phyloP scores from a whole-genome alignment of 768 basidiomycete species.

The Chalciporus pseudorubinellus region DNA sequence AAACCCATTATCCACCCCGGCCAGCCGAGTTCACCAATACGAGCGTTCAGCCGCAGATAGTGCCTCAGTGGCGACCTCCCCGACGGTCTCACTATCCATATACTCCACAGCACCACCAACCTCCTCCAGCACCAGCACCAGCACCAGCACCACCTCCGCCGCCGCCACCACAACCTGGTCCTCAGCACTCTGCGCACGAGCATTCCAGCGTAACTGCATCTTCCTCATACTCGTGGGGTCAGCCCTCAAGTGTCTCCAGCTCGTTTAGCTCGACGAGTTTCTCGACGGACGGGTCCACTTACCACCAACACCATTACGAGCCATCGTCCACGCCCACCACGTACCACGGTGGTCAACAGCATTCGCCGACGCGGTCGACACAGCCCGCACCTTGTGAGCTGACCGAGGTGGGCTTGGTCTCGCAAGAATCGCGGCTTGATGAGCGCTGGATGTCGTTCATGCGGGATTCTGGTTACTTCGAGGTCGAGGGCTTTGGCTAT shows the following conservation, averaged over 20 bases:
- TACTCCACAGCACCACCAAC: slow-evolving; percentile 14
- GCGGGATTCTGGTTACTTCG: slow-evolving; percentile 50
- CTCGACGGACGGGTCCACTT: slow-evolving; percentile 10
- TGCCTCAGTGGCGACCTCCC: slow-evolving; percentile 29
- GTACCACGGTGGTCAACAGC: neutral
- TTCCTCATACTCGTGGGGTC: slow-evolving; percentile 17
- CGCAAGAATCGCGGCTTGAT: slow-evolving; percentile 52
- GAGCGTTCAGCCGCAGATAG: slow-evolving; percentile 7
- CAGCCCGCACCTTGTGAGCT: slow-evolving; percentile 43
- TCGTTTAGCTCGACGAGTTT: slow-evolving; percentile 9
- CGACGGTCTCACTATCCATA: slow-evolving; percentile 30
- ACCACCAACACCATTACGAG: slow-evolving; percentile 19
- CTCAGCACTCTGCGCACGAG: slow-evolving; percentile 21
- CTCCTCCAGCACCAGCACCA: too few relatives aligned
- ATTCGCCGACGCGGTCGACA: slow-evolving; percentile 5
- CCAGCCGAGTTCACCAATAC: slow-evolving; percentile 6
- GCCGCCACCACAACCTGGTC: slow-evolving; percentile 1
- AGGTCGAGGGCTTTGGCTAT: slow-evolving; percentile 34
- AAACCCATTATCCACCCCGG: neutral
- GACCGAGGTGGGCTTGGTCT: slow-evolving; percentile 58
- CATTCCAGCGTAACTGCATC: slow-evolving; percentile 14
- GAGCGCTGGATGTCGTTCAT: slow-evolving; percentile 63
- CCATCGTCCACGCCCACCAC: slow-evolving; percentile 3
- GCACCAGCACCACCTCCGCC: slow-evolving; percentile 5
- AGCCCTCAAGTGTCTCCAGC: slow-evolving; percentile 2